phyloP scores from a whole-genome alignment of 257 asterid species.

The Mitragyna speciosa region DNA sequence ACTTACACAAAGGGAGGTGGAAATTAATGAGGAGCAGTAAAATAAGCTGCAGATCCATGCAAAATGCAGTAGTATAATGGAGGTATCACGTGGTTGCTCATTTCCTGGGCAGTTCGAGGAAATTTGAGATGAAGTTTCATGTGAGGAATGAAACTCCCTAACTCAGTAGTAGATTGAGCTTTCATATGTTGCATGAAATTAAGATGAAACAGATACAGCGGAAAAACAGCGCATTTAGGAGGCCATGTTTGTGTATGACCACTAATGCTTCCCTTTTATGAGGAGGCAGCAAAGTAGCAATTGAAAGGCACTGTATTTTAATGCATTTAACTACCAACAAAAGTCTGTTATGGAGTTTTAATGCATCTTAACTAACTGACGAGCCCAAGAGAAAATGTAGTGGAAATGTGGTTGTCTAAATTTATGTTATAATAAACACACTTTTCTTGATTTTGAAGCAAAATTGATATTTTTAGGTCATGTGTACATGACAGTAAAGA shows the following conservation, averaged over 20 bases:
- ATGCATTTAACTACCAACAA: neutral
- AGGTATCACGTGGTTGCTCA: slow-evolving; percentile 58
- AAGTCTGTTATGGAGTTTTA: neutral
- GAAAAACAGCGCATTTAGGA: slow-evolving; percentile 9
- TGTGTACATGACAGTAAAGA: neutral
- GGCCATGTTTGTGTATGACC: neutral
- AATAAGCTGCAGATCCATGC: slow-evolving; percentile 35
- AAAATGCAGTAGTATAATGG: slow-evolving; percentile 22
- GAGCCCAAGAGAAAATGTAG: neutral
- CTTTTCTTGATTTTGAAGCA: no score
- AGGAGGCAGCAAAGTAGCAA: slow-evolving; percentile 5
- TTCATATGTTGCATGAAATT: neutral
- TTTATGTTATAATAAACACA: neutral
- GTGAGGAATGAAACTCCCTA: slow-evolving; percentile 3
- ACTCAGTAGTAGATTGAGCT: neutral
- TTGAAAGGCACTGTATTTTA: slow-evolving; percentile 1
- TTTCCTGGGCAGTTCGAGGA: slow-evolving; percentile 68
- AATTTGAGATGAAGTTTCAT: slow-evolving; percentile 42
- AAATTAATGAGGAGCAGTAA: slow-evolving; percentile 7
- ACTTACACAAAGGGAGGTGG: neutral
- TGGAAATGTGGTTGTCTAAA: neutral
- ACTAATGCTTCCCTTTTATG: neutral
- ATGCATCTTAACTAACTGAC: neutral
- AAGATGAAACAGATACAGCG: neutral
- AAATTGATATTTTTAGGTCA: neutral